Base-by-base conservation (phyloP, 1,284 basidiomycete genomes). In the Leccinum subfulvum region DNA sequence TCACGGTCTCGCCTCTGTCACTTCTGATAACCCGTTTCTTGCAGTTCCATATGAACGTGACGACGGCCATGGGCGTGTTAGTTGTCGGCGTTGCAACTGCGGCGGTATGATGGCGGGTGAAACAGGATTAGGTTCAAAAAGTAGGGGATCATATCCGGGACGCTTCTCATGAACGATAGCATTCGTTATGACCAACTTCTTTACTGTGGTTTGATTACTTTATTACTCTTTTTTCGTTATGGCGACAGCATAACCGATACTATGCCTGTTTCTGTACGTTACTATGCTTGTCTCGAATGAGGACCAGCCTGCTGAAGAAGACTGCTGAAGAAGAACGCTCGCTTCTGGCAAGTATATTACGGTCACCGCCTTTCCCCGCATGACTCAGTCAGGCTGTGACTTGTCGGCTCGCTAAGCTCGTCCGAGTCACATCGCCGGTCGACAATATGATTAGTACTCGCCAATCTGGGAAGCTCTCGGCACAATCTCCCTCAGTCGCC, bases 101-200 rank as follows among this genome's bases (percentile, higher is more conserved):
- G n/a, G 87, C 86, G 3, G 87, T 89, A 51, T 75, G 87, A 68
- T 89, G 85, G 85, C 80, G 85, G 62, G 84, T 87, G n/a, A 85
- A 84, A 70, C 77, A 80, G 28, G 80, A 80, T 59, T 77, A 71
- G 59, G 65, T 57, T 28, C 18, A 23, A 54, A 65, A 65, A 57
- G 26, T 47, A 62, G 64, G 64, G 49, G 60, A 63, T 65, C 51
- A n/a, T n/a, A 51, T 58, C 21, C 16, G 52, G 64, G 65, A 69
- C 64, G 56, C 55, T 66, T 66, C 47, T 63, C 56, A 57, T 37
- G 35, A 37, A 21, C 51, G 56, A 55, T 60, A 58, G 57, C 51
- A 57, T 56, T 67, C 49, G 51, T 64, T 66, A 65, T 69, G 68
- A 66, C 62, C 66, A 57, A 33, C 33, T 26, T 16, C 3, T 53